These are phyloP conservation scores for Cytospora chrysosperma DNA, from an alignment of 2,329 filamentous ascomycete species.

Conservation along the genomic window DNA sequence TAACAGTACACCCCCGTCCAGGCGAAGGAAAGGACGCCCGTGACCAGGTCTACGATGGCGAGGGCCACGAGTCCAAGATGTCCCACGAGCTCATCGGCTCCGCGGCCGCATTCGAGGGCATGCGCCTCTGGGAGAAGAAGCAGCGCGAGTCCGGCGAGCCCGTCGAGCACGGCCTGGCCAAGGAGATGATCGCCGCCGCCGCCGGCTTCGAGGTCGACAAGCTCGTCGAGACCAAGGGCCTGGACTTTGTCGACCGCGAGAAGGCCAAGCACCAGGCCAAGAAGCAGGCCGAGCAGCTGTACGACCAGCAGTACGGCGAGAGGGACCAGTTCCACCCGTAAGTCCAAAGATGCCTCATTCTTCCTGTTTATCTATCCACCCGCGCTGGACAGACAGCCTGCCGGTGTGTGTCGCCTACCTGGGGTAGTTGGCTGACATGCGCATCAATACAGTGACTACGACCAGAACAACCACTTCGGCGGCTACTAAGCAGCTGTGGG, in stretches of 20 bases:
- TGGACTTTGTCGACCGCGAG: constrained; percentile 57
- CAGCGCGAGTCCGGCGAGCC: constrained; percentile 70
- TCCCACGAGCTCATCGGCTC: constrained; percentile 74
- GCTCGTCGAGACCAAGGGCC: constrained; percentile 69
- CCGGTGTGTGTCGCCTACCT: too few relatives aligned
- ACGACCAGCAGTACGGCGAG: constrained; percentile 60
- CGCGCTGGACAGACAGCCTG: neutral
- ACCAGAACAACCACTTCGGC: constrained; percentile 11
- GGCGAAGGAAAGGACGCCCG: constrained; percentile 44
- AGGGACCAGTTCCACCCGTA: constrained; percentile 57
- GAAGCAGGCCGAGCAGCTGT: constrained; percentile 57
- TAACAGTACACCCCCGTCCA: constrained; percentile 28
- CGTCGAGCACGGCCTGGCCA: constrained; percentile 72
- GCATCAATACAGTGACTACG: constrained; percentile 11
- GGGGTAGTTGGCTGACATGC: neutral
- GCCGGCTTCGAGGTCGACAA: constrained; percentile 75
- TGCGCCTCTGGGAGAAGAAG: constrained; percentile 76
- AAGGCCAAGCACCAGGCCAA: constrained; percentile 59
- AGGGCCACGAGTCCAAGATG: constrained; percentile 58
- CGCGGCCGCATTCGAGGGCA: constrained; percentile 74
- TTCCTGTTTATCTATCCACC: too few relatives aligned
- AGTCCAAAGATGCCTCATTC: constrained; percentile 31
- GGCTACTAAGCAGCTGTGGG: constrained; percentile 16
- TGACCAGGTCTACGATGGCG: constrained; percentile 42
- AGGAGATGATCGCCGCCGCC: constrained; percentile 71